Evolutionary conservation across 805 yeast genomes (phyloP).

Genomic region (Yamadazyma phyllophila): DNA sequence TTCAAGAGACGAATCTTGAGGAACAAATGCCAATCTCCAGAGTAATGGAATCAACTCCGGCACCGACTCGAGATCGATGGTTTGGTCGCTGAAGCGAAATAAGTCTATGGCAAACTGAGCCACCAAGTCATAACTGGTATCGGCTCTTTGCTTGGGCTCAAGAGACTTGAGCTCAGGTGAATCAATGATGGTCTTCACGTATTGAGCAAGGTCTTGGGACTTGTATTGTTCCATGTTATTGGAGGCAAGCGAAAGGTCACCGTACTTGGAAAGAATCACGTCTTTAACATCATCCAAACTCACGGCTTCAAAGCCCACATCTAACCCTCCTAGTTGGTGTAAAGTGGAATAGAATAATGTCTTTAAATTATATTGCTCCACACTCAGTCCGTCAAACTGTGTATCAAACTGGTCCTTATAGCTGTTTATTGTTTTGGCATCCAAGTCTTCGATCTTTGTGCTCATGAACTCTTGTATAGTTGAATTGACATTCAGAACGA

Average conservation of each 20-base stretch:
- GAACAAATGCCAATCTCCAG: conserved; percentile 28
- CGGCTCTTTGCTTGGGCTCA: conserved; percentile 13
- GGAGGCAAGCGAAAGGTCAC: conserved; percentile 15
- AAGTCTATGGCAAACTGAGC: conserved; percentile 27
- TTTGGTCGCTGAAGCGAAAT: conserved; percentile 24
- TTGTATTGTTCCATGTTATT: conserved; percentile 17
- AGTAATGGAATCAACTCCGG: conserved; percentile 34
- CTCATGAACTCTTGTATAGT: neutral
- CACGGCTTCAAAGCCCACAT: conserved; percentile 20
- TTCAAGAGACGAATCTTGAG: neutral
- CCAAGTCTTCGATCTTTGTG: neutral
- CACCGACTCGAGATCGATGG: conserved; percentile 21
- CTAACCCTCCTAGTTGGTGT: conserved; percentile 18
- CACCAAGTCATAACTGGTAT: conserved; percentile 21
- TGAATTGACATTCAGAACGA: neutral
- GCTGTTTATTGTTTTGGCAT: neutral
- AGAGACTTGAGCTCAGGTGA: conserved; percentile 20
- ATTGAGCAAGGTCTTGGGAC: conserved; percentile 27
- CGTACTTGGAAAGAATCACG: conserved; percentile 27
- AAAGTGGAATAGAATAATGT: conserved; percentile 23
- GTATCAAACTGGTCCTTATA: conserved; percentile 14
- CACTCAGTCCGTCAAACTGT: conserved; percentile 7
- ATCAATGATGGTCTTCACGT: conserved; percentile 34
- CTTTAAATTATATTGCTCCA: conserved; percentile 21
- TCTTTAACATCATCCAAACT: conserved; percentile 24